Evolutionary conservation across 108 stramenopile genomes (phyloP).

Genomic region (Nitzschia inconspicua): DNA sequence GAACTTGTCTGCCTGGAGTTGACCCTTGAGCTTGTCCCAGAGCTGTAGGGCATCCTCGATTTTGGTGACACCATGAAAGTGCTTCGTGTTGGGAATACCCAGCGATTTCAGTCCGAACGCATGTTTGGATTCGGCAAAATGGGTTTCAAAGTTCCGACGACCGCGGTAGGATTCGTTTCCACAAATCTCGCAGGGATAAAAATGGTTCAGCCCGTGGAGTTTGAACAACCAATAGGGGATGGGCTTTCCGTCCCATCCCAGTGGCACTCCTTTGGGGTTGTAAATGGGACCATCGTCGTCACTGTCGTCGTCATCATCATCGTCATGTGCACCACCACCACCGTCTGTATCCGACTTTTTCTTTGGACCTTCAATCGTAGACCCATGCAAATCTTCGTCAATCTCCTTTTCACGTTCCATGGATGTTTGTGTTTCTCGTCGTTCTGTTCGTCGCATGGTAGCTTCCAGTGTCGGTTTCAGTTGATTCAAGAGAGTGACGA

Average conservation of each 20-base stretch:
- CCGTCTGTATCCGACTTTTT: slow-evolving; percentile 33
- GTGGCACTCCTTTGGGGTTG: slow-evolving; percentile 97
- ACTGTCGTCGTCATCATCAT: slow-evolving; percentile 69
- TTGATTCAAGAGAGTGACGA: slow-evolving; percentile 80
- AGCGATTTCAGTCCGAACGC: slow-evolving; percentile 96
- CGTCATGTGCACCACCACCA: slow-evolving; percentile 25
- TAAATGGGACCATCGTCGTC: slow-evolving; percentile 97
- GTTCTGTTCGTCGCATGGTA: slow-evolving; percentile 83
- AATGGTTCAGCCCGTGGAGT: slow-evolving; percentile 97
- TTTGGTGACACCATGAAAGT: slow-evolving; percentile 97
- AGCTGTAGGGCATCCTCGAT: slow-evolving; percentile 96
- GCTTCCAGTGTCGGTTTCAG: slow-evolving; percentile 86
- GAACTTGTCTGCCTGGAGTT: slow-evolving; percentile 72
- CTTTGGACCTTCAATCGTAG: slow-evolving; percentile 23
- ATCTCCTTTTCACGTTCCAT: slow-evolving; percentile 91
- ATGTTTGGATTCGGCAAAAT: slow-evolving; percentile 97
- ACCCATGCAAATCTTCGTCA: slow-evolving; percentile 76
- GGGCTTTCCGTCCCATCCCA: slow-evolving; percentile 99
- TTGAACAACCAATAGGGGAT: slow-evolving; percentile 99
- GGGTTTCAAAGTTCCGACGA: slow-evolving; percentile 89
- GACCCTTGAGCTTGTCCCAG: slow-evolving; percentile 81
- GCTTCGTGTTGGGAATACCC: slow-evolving; percentile 98
- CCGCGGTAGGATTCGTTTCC: slow-evolving; percentile 96
- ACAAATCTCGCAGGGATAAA: slow-evolving; percentile 98
- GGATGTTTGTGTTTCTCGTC: slow-evolving; percentile 86